These are phyloP conservation scores for Vicia sativa DNA, from an alignment of 306 rosid genomes.

Conservation along the genomic window DNA sequence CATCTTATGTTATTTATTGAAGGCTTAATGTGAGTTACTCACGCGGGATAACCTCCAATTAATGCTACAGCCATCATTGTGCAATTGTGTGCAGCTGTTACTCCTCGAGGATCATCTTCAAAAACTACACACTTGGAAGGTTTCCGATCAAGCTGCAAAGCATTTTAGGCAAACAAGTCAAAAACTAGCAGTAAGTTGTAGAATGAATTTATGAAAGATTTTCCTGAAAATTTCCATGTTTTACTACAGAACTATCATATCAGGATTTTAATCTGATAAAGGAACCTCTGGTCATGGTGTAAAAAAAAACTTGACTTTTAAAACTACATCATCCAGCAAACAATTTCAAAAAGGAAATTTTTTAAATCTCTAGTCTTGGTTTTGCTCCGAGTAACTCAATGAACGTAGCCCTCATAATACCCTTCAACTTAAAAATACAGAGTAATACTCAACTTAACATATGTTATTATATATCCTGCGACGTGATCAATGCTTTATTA, in stretches of 20 bases:
- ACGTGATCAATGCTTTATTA: no score
- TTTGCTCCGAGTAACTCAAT: not conserved
- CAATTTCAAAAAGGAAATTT: conserved; percentile 5
- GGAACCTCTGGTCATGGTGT: not conserved
- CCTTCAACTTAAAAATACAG: not conserved
- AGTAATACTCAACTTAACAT: no score
- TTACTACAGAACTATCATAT: not conserved
- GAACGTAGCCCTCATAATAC: not conserved
- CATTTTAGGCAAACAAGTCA: conserved; percentile 36
- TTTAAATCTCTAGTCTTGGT: not conserved
- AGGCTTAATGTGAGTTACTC: conserved; percentile 44
- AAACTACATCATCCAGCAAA: conserved; percentile 7
- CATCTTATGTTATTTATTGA: conserved; percentile 9
- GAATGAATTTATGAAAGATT: conserved; percentile 18
- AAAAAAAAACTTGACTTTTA: not conserved
- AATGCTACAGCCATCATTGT: conserved; percentile 97
- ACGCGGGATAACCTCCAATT: conserved; percentile 92
- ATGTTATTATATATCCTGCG: no score
- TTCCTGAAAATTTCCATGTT: conserved; percentile 6
- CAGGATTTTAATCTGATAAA: no score
- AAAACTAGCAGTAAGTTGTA: conserved; percentile 22
- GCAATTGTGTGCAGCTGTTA: conserved; percentile 97
- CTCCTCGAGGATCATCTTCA: conserved; percentile 96
- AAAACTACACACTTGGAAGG: conserved; percentile 97
- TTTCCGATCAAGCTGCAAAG: conserved; percentile 83